phyloP scores from a whole-genome alignment of 2,329 filamentous ascomycete genomes.

The Phaeosphaeria sp. region DNA sequence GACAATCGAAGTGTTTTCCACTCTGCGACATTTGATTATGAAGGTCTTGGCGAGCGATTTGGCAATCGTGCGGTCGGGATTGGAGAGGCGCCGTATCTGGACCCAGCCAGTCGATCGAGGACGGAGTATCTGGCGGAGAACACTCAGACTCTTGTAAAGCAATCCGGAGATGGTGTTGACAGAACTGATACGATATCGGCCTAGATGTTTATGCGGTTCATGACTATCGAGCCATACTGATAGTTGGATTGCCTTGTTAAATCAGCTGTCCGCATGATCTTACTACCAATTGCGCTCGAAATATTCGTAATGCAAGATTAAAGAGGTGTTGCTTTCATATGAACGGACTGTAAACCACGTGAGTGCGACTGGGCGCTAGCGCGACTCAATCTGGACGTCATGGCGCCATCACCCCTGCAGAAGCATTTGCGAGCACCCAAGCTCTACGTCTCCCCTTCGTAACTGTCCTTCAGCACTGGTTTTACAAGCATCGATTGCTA shows the following conservation, averaged over 20 bases:
- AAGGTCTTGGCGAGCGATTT: constrained; percentile 18
- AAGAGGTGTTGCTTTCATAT: neutral
- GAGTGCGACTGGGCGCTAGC: neutral
- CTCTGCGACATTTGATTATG: constrained; percentile 27
- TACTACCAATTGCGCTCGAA: too few species aligned
- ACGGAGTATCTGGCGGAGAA: constrained; percentile 25
- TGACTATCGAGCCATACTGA: too few species aligned
- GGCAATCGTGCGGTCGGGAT: constrained; percentile 46
- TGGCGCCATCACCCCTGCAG: neutral
- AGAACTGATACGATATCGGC: neutral
- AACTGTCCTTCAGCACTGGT: neutral
- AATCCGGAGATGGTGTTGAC: neutral
- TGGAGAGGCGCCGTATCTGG: constrained; percentile 49
- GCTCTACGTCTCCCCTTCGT: neutral
- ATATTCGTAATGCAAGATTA: too few species aligned
- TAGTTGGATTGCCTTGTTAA: too few species aligned
- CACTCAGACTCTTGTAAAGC: neutral
- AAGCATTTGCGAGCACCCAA: neutral
- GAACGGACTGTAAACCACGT: neutral
- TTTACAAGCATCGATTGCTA: neutral
- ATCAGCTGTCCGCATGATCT: too few species aligned
- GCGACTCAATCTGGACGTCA: neutral
- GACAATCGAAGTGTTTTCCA: constrained; percentile 44
- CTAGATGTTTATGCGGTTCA: neutral
- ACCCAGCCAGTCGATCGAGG: constrained; percentile 39